Evolutionary conservation across 768 basidiomycete species (phyloP), one percentile per base, ranked within the genome.

Genomic region (Tulasnella calospora): DNA sequence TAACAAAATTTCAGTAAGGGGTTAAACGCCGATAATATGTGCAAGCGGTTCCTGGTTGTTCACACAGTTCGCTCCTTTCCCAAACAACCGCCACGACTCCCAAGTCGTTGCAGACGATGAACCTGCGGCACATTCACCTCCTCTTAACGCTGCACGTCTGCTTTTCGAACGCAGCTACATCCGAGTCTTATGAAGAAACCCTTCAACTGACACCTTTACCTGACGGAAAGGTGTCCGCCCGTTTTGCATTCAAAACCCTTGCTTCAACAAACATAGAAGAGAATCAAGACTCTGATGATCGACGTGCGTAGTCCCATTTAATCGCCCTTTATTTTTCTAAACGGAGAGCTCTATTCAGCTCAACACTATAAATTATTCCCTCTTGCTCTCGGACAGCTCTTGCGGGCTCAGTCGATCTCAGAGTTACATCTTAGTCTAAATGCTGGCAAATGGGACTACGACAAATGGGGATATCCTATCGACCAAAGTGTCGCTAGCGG

Each of bases 281-380:
- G 10, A 15, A 85, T 15, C 83, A 89, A 17, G 86, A 84, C 21
- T 76, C 61, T 21, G 83, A 85, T 73, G 89, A 92, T 81, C 87
- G 87, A 81, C 85, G 86, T 85, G 85, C 85, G 90, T 81, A 72
- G 27, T 13, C 15, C 30, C 8, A 17, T 3, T 19, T 15, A 12
- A 35, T 33, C 33, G 15, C 13, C 3, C 61, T 17, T 9, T 67
- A 3, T 67, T 27, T 33, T n/a, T 30, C 12, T 30, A 35, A 35
- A 67, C 33, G 35, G 36, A 79, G 79, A 75, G 12, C 21, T 73
- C 47, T 30, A 71, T 72, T 71, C 79, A 94, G 93, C 90, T 61
- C 94, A 94, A 84, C 95, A 98, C 82, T 95, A 95, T 81, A 90
- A 89, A 4, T 83, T 98, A 19, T 94, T 98, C 80, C 96, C 97